These are phyloP conservation scores for Drechslera avenae DNA, from an alignment of 2,329 filamentous ascomycete genomes.

Conservation along the genomic window DNA sequence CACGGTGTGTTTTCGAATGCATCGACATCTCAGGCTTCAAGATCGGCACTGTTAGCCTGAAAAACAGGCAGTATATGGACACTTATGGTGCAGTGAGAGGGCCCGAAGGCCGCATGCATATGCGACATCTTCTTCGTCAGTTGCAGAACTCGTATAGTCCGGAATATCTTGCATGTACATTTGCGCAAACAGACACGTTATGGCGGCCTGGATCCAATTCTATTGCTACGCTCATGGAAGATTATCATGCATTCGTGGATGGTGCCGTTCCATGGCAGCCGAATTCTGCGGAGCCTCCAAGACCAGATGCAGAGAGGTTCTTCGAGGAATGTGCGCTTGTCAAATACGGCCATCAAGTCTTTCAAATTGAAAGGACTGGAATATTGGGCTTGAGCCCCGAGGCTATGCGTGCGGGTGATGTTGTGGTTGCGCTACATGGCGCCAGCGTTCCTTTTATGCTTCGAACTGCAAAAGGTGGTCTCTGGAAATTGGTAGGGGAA, in stretches of 20 bases:
- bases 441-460: background rate
- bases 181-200: too few relatives aligned
- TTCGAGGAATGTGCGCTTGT: background rate
- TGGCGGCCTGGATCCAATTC: too few relatives aligned
- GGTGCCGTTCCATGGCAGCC: too few relatives aligned
- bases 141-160: too few relatives aligned
- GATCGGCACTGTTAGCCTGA: background rate
- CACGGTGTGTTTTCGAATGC: background rate
- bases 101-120: too few relatives aligned
- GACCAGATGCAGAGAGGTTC: too few relatives aligned
- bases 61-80: background rate
- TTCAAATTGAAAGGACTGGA: background rate
- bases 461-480: background rate
- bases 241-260: too few relatives aligned
- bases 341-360: background rate
- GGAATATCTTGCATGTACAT: too few relatives aligned
- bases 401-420: background rate
- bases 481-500: constrained; percentile 8
- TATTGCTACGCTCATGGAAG: too few relatives aligned
- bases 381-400: background rate
- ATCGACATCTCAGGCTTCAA: background rate
- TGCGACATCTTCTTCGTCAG: too few relatives aligned
- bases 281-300: too few relatives aligned
- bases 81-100: background rate
- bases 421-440: background rate